A percentile compares a stretch with the other conserved stretches of the same genome.
Evolutionary conservation across 495 filamentous ascomycete genomes (phyloP).

Genomic region (Penicillium ucsense): DNA sequence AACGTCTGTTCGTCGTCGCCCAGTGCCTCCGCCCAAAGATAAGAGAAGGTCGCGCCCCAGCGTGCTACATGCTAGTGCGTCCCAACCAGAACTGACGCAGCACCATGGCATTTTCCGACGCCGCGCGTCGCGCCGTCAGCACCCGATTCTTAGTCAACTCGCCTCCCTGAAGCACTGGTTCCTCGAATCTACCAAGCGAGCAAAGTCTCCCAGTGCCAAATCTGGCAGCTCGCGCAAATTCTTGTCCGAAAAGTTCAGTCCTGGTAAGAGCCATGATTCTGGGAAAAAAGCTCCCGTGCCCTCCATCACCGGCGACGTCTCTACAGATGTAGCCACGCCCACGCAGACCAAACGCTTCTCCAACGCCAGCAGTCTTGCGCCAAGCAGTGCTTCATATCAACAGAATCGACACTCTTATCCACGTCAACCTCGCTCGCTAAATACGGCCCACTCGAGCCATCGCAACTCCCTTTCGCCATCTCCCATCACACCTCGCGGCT

Average conservation of each 20-base stretch:
- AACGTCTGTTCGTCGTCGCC: slow-evolving; percentile 50
- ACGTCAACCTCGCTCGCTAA: slow-evolving; percentile 40
- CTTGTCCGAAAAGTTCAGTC: slow-evolving; percentile 33
- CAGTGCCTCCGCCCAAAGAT: slow-evolving; percentile 82
- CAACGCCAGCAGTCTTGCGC: slow-evolving; percentile 35
- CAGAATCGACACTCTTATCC: slow-evolving; percentile 39
- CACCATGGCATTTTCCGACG: slow-evolving; percentile 46
- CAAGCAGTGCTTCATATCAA: slow-evolving; percentile 38
- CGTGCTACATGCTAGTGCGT: slow-evolving; percentile 70
- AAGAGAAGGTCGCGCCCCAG: slow-evolving; percentile 61
- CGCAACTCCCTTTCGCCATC: slow-evolving; percentile 83
- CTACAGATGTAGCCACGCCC: slow-evolving; percentile 24
- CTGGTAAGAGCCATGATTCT: slow-evolving; percentile 32
- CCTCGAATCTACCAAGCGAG: slow-evolving; percentile 64
- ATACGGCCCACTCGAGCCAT: slow-evolving; percentile 46
- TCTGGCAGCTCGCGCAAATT: slow-evolving; percentile 28
- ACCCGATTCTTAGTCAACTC: slow-evolving; percentile 66
- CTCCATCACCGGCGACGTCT: slow-evolving; percentile 13
- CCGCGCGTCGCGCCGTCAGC: slow-evolving; percentile 46
- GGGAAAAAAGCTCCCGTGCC: slow-evolving; percentile 18
- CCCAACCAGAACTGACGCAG: slow-evolving; percentile 53
- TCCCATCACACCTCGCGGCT: slow-evolving; percentile 79
- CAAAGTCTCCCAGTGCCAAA: slow-evolving; percentile 51
- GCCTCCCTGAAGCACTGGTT: slow-evolving; percentile 86
- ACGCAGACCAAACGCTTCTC: slow-evolving; percentile 37